Conservation (phyloP, 345 rosid species). For the Hibiscus tridactylites region DNA sequence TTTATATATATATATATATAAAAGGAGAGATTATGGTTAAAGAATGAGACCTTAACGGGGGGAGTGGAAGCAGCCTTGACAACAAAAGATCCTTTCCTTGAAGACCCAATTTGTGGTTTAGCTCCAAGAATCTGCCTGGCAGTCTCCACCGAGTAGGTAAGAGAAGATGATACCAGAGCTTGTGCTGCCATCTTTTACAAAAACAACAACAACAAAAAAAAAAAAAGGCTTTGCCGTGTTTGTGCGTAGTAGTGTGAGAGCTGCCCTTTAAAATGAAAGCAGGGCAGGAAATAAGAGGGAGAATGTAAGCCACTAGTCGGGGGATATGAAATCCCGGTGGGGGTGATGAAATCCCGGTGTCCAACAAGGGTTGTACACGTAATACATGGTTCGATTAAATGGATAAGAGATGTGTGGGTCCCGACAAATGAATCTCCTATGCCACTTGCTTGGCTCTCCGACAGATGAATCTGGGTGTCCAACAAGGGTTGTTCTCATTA, state of each 20-base stretch:
- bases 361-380: slow-evolving; percentile 59
- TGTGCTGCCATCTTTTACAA: slow-evolving; percentile 60
- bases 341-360: not conserved
- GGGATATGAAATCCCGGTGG: not conserved
- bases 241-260: not conserved
- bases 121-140: slow-evolving; percentile 64
- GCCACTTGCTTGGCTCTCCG: slow-evolving; percentile 20
- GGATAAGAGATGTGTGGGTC: slow-evolving; percentile 42
- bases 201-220: too few relatives aligned
- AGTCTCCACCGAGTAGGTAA: slow-evolving; percentile 63
- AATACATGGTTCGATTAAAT: slow-evolving; percentile 21
- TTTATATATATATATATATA: too few relatives aligned
- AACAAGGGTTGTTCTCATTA: too few relatives aligned
- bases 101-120: slow-evolving; percentile 36
- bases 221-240: too few relatives aligned
- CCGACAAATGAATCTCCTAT: not conserved
- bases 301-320: slow-evolving; percentile 17
- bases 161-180: slow-evolving; percentile 81
- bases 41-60: slow-evolving; percentile 67
- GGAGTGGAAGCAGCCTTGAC: slow-evolving; percentile 82
- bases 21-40: not conserved
- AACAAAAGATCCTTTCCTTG: slow-evolving; percentile 54
- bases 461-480: too few relatives aligned
- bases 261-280: not conserved
- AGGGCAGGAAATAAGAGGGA: slow-evolving; percentile 12